A percentile compares a stretch with the other conserved stretches of the same genome.
phyloP scores from a whole-genome alignment of 1,284 basidiomycete species.

The Cryptococcus maquisensis region DNA sequence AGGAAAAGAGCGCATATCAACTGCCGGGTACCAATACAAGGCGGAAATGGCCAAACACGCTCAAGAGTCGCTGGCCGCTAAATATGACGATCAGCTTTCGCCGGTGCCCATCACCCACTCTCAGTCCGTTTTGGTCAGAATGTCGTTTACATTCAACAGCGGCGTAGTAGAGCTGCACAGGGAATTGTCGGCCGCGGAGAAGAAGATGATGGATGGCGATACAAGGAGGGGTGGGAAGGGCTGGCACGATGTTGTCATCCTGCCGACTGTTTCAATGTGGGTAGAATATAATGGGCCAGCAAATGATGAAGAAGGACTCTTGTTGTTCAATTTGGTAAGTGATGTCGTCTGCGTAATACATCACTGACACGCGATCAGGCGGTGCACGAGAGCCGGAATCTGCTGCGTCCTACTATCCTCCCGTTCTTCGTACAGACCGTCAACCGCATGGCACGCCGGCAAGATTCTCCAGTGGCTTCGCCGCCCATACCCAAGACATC shows the following conservation, averaged over 20 bases:
- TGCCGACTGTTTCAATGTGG: constrained; percentile 80
- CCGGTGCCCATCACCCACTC: constrained; percentile 6
- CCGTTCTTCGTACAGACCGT: constrained; percentile 68
- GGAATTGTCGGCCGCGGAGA: constrained; percentile 11
- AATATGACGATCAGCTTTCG: constrained; percentile 21
- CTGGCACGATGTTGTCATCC: constrained; percentile 45
- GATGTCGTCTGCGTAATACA: not conserved
- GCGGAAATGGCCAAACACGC: constrained; percentile 29
- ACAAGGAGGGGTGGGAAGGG: constrained; percentile 8
- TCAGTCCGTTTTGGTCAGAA: constrained; percentile 55
- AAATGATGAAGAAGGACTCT: constrained; percentile 3
- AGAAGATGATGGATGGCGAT: constrained; percentile 5
- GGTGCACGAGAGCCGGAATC: constrained; percentile 80
- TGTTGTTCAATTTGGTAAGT: constrained; percentile 29
- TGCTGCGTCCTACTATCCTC: constrained; percentile 69
- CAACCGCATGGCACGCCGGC: constrained; percentile 24
- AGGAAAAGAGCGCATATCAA: constrained; percentile 71
- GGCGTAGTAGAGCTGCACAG: constrained; percentile 53
- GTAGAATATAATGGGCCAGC: constrained; percentile 53
- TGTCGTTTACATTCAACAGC: constrained; percentile 72
- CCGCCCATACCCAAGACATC: too few species aligned
- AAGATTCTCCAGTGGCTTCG: not conserved
- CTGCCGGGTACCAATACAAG: constrained; percentile 53
- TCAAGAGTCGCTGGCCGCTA: constrained; percentile 20
- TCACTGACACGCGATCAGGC: constrained; percentile 52